phyloP scores from a whole-genome alignment of 441 rosid genomes.

The Sinapis alba region DNA sequence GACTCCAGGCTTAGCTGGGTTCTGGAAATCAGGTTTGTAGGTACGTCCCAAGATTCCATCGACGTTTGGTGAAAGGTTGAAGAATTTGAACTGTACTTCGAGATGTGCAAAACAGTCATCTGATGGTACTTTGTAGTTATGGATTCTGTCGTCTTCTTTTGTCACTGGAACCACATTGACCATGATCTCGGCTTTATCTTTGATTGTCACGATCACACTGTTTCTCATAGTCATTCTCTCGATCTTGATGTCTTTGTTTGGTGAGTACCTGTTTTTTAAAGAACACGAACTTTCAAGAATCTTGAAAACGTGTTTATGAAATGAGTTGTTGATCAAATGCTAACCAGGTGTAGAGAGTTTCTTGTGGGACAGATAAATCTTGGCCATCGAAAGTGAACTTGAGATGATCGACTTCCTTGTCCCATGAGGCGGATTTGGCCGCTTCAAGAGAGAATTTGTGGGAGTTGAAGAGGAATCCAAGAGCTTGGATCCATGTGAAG shows the following conservation, averaged over 20 bases:
- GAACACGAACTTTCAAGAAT: constrained; percentile 20
- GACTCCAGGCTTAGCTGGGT: constrained; percentile 68
- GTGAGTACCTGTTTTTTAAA: constrained; percentile 31
- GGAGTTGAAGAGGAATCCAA: constrained; percentile 66
- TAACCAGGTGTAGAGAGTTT: constrained; percentile 54
- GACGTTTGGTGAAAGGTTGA: constrained; percentile 57
- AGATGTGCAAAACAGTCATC: constrained; percentile 74
- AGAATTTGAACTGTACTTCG: constrained; percentile 70
- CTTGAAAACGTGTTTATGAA: constrained; percentile 43
- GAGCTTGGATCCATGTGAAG: constrained; percentile 91
- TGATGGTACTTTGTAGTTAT: constrained; percentile 62
- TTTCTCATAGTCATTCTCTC: constrained; percentile 63
- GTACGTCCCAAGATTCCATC: constrained; percentile 81
- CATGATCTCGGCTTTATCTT: constrained; percentile 57
- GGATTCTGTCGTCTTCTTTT: constrained; percentile 71
- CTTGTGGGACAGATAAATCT: constrained; percentile 52
- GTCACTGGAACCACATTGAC: constrained; percentile 81
- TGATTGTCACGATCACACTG: constrained; percentile 53
- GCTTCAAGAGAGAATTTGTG: constrained; percentile 71
- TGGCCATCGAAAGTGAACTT: constrained; percentile 59
- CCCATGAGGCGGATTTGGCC: constrained; percentile 55
- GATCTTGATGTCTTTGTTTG: constrained; percentile 54
- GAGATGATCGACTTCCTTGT: constrained; percentile 55
- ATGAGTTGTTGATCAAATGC: neutral
- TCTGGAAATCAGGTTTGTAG: constrained; percentile 64